A percentile compares a stretch with the other conserved stretches of the same genome.
phyloP scores from a whole-genome alignment of 805 yeast genomes.

The Candida odintsovae region DNA sequence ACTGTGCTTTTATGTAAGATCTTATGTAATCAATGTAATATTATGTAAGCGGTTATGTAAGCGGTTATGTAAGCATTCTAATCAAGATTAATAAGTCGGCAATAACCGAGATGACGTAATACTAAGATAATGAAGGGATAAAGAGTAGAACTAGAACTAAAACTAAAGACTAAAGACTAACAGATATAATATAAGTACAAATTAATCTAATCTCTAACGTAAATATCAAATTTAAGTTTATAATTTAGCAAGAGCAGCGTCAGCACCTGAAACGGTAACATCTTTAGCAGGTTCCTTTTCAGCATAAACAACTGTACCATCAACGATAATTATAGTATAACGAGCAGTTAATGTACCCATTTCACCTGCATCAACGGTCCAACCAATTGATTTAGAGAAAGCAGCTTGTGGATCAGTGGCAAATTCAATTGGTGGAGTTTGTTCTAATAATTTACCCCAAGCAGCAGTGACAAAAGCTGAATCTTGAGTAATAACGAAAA shows the following conservation, averaged over 20 bases:
- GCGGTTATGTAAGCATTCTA: too few relatives aligned
- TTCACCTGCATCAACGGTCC: conserved; percentile 46
- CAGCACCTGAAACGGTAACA: conserved; percentile 24
- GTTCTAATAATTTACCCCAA: conserved; percentile 46
- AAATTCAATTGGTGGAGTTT: conserved; percentile 35
- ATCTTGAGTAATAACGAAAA: conserved; percentile 60
- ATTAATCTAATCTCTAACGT: too few relatives aligned
- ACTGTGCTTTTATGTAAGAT: too few relatives aligned
- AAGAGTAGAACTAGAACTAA: too few relatives aligned
- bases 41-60: too few relatives aligned
- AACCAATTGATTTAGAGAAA: conserved; percentile 57
- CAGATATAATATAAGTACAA: too few relatives aligned
- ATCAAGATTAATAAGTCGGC: too few relatives aligned
- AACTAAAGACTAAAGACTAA: too few relatives aligned
- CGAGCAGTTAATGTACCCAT: conserved; percentile 60
- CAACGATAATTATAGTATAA: conserved; percentile 65
- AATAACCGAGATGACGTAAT: too few relatives aligned
- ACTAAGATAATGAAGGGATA: too few relatives aligned
- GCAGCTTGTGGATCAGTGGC: conserved; percentile 62
- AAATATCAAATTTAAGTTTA: too few relatives aligned
- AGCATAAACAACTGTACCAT: conserved; percentile 46
- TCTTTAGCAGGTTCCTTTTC: conserved; percentile 27
- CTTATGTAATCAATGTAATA: too few relatives aligned
- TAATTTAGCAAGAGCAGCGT: conserved; percentile 24
- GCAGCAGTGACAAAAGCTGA: conserved; percentile 68